These are phyloP conservation scores for Cercospora citrullina DNA, from an alignment of 2,329 filamentous ascomycete species.

Conservation along the genomic window DNA sequence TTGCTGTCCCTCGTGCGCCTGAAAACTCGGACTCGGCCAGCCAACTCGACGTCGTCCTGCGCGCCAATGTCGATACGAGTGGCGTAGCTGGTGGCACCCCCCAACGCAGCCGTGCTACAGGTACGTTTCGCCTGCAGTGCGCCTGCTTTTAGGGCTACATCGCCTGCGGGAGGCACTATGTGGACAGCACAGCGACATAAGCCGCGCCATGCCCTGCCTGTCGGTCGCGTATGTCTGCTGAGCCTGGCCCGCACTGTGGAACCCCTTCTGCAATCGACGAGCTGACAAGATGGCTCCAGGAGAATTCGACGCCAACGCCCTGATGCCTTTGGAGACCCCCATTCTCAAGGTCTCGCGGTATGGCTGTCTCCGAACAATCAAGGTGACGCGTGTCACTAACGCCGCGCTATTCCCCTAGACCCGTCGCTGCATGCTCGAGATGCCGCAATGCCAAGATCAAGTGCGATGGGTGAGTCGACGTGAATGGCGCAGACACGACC, in stretches of 20 bases:
- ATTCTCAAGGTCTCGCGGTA: conserved; percentile 73
- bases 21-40: background rate
- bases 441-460: conserved; percentile 93
- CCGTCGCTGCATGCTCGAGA: conserved; percentile 64
- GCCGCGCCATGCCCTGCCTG: conserved; percentile 7
- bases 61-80: conserved; percentile 14
- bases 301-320: conserved; percentile 30
- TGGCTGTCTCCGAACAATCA: conserved; percentile 49
- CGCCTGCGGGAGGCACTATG: conserved; percentile 4
- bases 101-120: conserved; percentile 17
- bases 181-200: conserved; percentile 12
- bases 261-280: background rate
- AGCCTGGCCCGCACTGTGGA: background rate
- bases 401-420: conserved; percentile 14
- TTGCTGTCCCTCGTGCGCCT: background rate
- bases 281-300: conserved; percentile 31
- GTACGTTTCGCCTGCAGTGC: conserved; percentile 18
- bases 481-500: background rate
- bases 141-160: conserved; percentile 5
- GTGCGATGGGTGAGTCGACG: conserved; percentile 66
- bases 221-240: background rate
- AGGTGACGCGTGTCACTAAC: conserved; percentile 13
- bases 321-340: conserved; percentile 56
- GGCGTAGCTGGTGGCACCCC: conserved; percentile 17
- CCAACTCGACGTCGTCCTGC: background rate